Percentiles rank a stretch among this genome's conserved stretches.
Conservation (phyloP, 495 filamentous ascomycete species). For the Copromyces sp. region DNA sequence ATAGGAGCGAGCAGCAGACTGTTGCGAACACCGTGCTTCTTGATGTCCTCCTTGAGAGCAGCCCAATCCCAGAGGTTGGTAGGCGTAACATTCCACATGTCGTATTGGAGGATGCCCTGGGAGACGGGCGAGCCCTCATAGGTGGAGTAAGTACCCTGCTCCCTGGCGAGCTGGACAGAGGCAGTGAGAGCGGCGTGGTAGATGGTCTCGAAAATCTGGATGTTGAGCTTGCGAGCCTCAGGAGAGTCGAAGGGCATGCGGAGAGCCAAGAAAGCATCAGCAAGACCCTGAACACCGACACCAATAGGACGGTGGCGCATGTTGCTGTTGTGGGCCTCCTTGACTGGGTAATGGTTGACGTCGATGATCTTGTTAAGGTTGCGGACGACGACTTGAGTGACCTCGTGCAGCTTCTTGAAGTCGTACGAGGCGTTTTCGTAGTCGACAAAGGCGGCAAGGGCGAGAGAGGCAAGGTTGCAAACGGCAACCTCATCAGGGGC, state of each 20-base stretch:
- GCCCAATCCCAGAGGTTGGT: conserved; percentile 96
- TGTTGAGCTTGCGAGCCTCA: conserved; percentile 87
- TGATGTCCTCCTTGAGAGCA: conserved; percentile 78
- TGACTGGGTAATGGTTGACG: conserved; percentile 91
- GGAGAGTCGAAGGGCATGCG: conserved; percentile 94
- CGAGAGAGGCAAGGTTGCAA: conserved; percentile 92
- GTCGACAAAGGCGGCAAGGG: conserved; percentile 83
- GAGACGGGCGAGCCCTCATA: conserved; percentile 92
- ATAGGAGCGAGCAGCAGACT: conserved; percentile 91
- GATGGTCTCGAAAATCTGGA: conserved; percentile 98
- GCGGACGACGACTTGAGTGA: conserved; percentile 75
- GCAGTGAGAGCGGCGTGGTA: conserved; percentile 92
- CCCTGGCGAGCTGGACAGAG: conserved; percentile 75
- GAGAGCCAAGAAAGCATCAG: conserved; percentile 96
- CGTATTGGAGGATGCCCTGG: conserved; percentile 91
- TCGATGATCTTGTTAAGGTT: conserved; percentile 98
- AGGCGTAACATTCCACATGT: conserved; percentile 95
- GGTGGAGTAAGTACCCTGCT: conserved; percentile 72
- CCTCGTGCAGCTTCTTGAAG: conserved; percentile 91
- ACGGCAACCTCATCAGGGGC: conserved; percentile 97
- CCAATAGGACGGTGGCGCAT: conserved; percentile 91
- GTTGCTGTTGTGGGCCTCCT: conserved; percentile 88
- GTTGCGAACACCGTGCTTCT: conserved; percentile 87
- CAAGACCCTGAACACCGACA: conserved; percentile 94
- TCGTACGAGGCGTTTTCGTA: conserved; percentile 71